Percentiles rank a stretch among this genome's conserved stretches.
Evolutionary conservation across 768 basidiomycete species (phyloP).

Genomic region (Podaxis sp.): DNA sequence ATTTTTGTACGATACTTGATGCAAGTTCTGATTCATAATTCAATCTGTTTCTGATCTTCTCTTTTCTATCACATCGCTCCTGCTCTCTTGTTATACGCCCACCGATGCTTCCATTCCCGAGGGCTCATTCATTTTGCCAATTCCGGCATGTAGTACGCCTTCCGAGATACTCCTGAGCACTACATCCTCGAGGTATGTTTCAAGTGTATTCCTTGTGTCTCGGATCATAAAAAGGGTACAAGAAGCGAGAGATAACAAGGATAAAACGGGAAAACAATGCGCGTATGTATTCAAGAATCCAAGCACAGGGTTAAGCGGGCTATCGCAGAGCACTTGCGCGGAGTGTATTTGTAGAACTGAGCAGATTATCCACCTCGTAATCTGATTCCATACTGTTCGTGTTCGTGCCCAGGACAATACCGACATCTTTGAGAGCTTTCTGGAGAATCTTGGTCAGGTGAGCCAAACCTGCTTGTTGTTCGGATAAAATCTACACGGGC

Average conservation of each 20-base stretch:
- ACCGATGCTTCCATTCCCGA: neutral
- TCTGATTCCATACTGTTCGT: conserved; percentile 16
- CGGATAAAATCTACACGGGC: conserved; percentile 58
- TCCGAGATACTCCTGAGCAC: neutral
- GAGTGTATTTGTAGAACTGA: conserved; percentile 34
- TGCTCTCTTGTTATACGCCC: neutral
- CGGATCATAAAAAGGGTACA: neutral
- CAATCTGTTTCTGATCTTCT: neutral
- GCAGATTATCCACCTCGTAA: conserved; percentile 29
- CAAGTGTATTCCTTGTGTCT: neutral
- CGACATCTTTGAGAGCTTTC: conserved; percentile 61
- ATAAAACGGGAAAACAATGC: neutral
- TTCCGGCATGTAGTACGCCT: neutral
- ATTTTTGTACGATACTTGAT: conserved; percentile 1
- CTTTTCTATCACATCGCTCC: neutral
- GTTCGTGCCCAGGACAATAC: conserved; percentile 54
- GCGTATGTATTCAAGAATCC: neutral
- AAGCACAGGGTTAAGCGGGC: conserved; percentile 1
- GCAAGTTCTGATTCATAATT: neutral
- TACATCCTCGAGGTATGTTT: neutral
- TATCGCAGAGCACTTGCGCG: conserved; percentile 36
- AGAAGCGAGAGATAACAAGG: neutral
- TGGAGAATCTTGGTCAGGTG: conserved; percentile 78
- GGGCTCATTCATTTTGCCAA: neutral
- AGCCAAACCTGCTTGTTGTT: conserved; percentile 78